phyloP scores from a whole-genome alignment of 805 yeast genomes.

The Teunomyces gatunensis region DNA sequence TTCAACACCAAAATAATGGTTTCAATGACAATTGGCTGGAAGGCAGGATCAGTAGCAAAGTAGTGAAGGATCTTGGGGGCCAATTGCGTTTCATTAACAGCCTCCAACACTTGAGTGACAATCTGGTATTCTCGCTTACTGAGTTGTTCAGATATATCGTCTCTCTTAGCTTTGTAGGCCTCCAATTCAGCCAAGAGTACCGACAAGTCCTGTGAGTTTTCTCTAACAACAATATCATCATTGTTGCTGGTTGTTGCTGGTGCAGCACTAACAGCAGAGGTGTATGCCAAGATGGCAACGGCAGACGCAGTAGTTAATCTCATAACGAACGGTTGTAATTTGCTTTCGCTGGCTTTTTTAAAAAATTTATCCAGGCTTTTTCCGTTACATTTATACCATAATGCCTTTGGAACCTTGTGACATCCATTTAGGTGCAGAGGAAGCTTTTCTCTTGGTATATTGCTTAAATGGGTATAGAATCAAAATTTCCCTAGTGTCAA shows the following conservation, averaged over 20 bases:
- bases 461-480: constrained; percentile 3
- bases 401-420: too few relatives aligned
- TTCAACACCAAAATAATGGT: constrained; percentile 29
- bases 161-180: constrained; percentile 27
- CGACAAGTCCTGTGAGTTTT: constrained; percentile 14
- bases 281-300: constrained; percentile 25
- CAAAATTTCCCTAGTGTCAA: background rate
- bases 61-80: constrained; percentile 35
- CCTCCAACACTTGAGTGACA: constrained; percentile 39
- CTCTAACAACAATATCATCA: constrained; percentile 8
- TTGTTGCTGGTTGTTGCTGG: constrained; percentile 22
- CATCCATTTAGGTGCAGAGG: background rate
- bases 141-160: constrained; percentile 20
- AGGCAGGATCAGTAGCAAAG: constrained; percentile 25
- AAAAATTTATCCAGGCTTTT: too few relatives aligned
- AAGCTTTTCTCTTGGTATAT: constrained; percentile 1
- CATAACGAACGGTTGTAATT: constrained; percentile 17
- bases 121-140: constrained; percentile 37
- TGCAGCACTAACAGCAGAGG: constrained; percentile 31
- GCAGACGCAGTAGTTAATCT: constrained; percentile 30
- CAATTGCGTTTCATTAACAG: constrained; percentile 34
- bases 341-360: background rate
- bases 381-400: background rate
- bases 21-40: constrained; percentile 26
- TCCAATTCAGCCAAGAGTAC: constrained; percentile 24